Conservation (phyloP, 805 yeast genomes). For the Hanseniaspora guilliermondii region DNA sequence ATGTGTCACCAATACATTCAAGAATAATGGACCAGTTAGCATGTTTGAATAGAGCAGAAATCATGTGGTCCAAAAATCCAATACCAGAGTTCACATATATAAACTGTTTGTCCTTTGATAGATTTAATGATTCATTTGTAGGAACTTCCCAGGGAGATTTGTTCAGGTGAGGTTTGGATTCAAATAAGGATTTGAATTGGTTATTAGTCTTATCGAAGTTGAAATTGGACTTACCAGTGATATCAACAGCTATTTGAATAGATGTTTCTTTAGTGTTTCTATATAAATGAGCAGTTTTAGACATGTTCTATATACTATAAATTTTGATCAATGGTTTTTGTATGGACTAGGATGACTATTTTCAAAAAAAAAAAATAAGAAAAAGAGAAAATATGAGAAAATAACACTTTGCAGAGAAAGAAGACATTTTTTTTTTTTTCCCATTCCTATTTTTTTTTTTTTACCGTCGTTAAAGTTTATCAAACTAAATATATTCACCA, state of each 20-base stretch:
- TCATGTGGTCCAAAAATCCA: slow-evolving; percentile 94
- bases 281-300: slow-evolving; percentile 25
- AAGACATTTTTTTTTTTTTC: no score
- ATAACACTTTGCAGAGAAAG: no score
- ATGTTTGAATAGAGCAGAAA: slow-evolving; percentile 93
- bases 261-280: slow-evolving; percentile 87
- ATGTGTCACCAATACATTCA: slow-evolving; percentile 86
- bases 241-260: slow-evolving; percentile 68
- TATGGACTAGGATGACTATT: no score
- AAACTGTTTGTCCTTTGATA: slow-evolving; percentile 63
- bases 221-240: slow-evolving; percentile 70
- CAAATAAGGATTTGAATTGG: slow-evolving; percentile 35
- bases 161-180: slow-evolving; percentile 22
- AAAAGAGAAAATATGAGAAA: no score
- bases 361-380: no score
- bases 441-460: no score
- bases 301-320: slow-evolving; percentile 7
- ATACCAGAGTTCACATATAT: slow-evolving; percentile 81
- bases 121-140: slow-evolving; percentile 34
- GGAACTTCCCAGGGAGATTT: slow-evolving; percentile 16
- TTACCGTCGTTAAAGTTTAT: no score
- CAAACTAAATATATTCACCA: no score
- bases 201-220: slow-evolving; percentile 34
- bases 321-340: neutral
- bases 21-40: slow-evolving; percentile 88